Evolutionary conservation across 129 eudicot species (phyloP).

Genomic region (Tagetes erecta): DNA sequence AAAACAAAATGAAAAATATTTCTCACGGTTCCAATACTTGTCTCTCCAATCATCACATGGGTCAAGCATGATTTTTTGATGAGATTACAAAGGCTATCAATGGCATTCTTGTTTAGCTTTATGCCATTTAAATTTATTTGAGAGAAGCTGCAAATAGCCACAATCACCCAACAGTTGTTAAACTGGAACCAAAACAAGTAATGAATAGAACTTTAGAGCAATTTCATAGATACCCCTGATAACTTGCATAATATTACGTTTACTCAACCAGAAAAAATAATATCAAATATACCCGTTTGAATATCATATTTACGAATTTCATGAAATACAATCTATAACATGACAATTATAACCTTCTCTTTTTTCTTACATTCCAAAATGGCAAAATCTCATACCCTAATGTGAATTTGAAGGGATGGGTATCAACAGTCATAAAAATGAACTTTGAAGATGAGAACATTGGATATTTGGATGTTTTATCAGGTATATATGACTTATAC

Average conservation of each 20-base stretch:
- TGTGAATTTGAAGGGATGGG: not conserved
- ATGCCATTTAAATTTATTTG: slow-evolving; percentile 72
- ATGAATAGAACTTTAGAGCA: not conserved
- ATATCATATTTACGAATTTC: not conserved
- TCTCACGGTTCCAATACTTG: slow-evolving; percentile 79
- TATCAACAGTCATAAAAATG: not conserved
- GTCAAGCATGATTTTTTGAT: slow-evolving; percentile 60
- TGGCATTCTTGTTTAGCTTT: slow-evolving; percentile 65
- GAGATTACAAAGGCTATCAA: slow-evolving; percentile 81
- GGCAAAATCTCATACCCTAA: not conserved
- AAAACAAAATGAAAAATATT: not conserved
- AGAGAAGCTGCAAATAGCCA: slow-evolving; percentile 56
- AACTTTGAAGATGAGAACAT: not conserved
- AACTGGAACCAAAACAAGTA: not conserved
- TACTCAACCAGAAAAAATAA: not conserved
- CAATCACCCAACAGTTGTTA: not conserved
- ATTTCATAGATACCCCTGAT: not conserved
- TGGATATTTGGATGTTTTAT: not conserved
- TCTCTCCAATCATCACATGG: slow-evolving; percentile 69
- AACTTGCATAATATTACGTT: not conserved
- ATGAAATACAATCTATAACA: not conserved
- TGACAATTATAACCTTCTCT: not conserved
- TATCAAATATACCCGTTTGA: not conserved
- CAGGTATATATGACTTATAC: not conserved
- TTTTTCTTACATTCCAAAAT: not conserved